phyloP scores from a whole-genome alignment of 2,329 filamentous ascomycete genomes.

The Hypoxylon sp. region DNA sequence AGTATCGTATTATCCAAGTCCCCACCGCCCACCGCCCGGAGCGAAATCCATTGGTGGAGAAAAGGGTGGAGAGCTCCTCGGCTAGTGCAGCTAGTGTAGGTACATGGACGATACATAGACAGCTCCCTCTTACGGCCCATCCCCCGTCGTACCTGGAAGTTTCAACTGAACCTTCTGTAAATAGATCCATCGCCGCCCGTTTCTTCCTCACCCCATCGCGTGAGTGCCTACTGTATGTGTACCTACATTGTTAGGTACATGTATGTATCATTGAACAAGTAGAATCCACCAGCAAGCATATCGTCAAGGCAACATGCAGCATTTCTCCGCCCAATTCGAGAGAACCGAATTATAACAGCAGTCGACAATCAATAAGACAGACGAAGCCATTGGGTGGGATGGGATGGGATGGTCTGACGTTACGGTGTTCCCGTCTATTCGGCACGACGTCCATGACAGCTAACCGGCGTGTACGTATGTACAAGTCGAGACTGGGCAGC shows the following conservation, averaged over 20 bases:
- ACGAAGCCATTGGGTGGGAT: too few relatives aligned
- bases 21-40: slow-evolving; percentile 27
- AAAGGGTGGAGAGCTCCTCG: slow-evolving; percentile 34
- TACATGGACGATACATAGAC: slow-evolving; percentile 33
- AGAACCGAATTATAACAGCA: too few relatives aligned
- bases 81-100: slow-evolving; percentile 18
- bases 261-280: too few relatives aligned
- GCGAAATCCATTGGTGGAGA: slow-evolving; percentile 30
- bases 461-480: slow-evolving; percentile 22
- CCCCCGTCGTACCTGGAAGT: slow-evolving; percentile 36
- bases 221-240: not conserved
- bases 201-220: slow-evolving; percentile 5
- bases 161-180: slow-evolving; percentile 38
- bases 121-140: slow-evolving; percentile 37
- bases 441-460: slow-evolving; percentile 33
- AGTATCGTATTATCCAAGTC: slow-evolving; percentile 32
- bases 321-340: not conserved
- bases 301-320: not conserved
- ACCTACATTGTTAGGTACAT: too few relatives aligned
- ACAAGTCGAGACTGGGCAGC: slow-evolving; percentile 31
- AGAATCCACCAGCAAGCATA: not conserved
- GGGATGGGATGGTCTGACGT: slow-evolving; percentile 42
- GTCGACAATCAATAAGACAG: too few relatives aligned
- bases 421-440: slow-evolving; percentile 38
- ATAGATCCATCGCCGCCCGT: slow-evolving; percentile 31